Evolutionary conservation across 805 yeast species (phyloP).

Genomic region (Wickerhamiella lipophila): DNA sequence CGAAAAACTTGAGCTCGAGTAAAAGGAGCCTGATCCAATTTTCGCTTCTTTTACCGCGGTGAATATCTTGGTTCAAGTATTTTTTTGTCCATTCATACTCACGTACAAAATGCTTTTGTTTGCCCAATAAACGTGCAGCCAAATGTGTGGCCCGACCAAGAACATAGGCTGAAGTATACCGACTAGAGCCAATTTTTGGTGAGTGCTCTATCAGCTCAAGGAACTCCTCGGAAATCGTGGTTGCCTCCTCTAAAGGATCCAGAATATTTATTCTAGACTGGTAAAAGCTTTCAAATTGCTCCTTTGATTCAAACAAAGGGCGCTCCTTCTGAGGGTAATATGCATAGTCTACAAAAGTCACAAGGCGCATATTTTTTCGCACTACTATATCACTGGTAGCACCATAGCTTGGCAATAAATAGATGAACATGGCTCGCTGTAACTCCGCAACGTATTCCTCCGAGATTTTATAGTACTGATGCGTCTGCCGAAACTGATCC

Average conservation of each 20-base stretch:
- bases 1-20: slow-evolving; percentile 20
- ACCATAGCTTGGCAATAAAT: slow-evolving; percentile 21
- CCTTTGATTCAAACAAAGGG: slow-evolving; percentile 17
- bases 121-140: slow-evolving; percentile 19
- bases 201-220: background rate
- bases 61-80: slow-evolving; percentile 18
- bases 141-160: slow-evolving; percentile 20
- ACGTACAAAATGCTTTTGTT: slow-evolving; percentile 14
- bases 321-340: slow-evolving; percentile 17
- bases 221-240: background rate
- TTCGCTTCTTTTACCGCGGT: slow-evolving; percentile 18
- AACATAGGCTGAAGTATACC: slow-evolving; percentile 19
- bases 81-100: slow-evolving; percentile 21
- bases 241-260: slow-evolving; percentile 18
- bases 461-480: background rate
- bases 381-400: slow-evolving; percentile 17
- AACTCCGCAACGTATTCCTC: background rate
- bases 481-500: background rate
- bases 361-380: slow-evolving; percentile 21
- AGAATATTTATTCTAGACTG: slow-evolving; percentile 15
- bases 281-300: slow-evolving; percentile 17
- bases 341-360: slow-evolving; percentile 18
- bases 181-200: slow-evolving; percentile 6
- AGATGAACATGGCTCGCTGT: slow-evolving; percentile 16
- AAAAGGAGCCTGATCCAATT: slow-evolving; percentile 21